phyloP scores from a whole-genome alignment of 768 basidiomycete species.

The Fomitopsis pulvina region DNA sequence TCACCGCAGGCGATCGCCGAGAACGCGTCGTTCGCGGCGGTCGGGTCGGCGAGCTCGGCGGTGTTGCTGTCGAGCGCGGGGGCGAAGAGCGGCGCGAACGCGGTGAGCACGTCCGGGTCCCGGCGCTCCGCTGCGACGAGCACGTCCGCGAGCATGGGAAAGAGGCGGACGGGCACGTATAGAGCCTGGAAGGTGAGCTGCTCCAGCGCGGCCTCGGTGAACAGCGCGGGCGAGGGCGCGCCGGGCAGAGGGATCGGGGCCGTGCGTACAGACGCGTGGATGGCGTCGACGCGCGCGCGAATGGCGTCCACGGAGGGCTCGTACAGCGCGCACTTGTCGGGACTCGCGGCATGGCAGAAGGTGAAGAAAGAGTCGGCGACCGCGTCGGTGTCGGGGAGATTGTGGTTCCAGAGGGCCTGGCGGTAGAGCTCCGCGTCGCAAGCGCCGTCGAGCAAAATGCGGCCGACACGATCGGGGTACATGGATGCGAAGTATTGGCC shows the following conservation, averaged over 20 bases:
- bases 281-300: conserved; percentile 9
- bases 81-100: conserved; percentile 1
- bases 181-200: not conserved
- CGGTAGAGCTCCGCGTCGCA: conserved; percentile 20
- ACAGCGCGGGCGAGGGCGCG: conserved; percentile 1
- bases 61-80: conserved; percentile 5
- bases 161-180: conserved; percentile 5
- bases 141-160: conserved; percentile 6
- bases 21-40: conserved; percentile 7
- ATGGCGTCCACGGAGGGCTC: conserved; percentile 15
- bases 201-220: conserved; percentile 2
- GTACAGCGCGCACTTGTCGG: conserved; percentile 18
- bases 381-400: conserved; percentile 19
- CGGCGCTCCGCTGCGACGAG: conserved; percentile 7
- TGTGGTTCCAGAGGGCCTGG: conserved; percentile 13
- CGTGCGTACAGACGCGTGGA: conserved; percentile 1
- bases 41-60: conserved; percentile 1
- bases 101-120: conserved; percentile 6
- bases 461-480: conserved; percentile 26
- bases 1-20: conserved; percentile 12
- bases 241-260: not conserved
- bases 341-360: conserved; percentile 19
- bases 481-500: conserved; percentile 23
- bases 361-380: conserved; percentile 10
- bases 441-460: conserved; percentile 25